Evolutionary conservation across 495 filamentous ascomycete genomes (phyloP), one percentile per base, ranked within the genome.

Genomic region (Aspergillus heteromorphus): DNA sequence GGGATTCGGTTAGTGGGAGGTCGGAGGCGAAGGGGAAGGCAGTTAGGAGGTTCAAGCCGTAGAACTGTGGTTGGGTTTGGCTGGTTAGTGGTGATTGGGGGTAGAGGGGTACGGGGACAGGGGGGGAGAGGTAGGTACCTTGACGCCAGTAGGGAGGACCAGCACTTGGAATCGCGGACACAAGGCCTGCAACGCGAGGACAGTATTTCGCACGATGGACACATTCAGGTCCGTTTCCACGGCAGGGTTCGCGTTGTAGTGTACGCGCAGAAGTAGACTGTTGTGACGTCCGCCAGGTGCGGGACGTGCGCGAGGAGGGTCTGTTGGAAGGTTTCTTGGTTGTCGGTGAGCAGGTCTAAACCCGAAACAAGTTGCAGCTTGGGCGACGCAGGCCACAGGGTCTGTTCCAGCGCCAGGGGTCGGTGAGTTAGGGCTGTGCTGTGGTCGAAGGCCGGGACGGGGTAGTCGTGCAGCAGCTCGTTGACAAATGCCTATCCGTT

Each of bases 401-500:
- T 48, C 18, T 57, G 23, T 17, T 51, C 23, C 6, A 55, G 7
- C 21, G 23, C 30, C 9, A 66, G 41, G 2, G 54, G 61, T 3
- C 65, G 61, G 29, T 66, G 68, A 16, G 56, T 48, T 11, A 67
- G 36, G 0, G 59, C 65, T 1, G 61, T 68, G 10, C 65, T 56
- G 45, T 50, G 48, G 1, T 43, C 27, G 49, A 66, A 69, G 2
- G 57, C 52, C 59, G 21, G 53, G 31, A 4, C 41, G 38, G 25
- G 66, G 65, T n/a, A n/a, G n/a, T n/a, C 43, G 13, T 49, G 31
- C 2, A 68, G 53, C 5, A 66, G 47, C 18, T 60, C 51, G 34
- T 68, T 58, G 23, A 69, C 51, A 16, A 67, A 48, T 1, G 53
- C 59, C 65, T 58, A 70, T 51, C 65, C 68, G 29, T 55, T 51